Percentiles rank a stretch among this genome's conserved stretches.
Conservation (phyloP, 106 monocot genomes). For the Allium fistulosum region DNA sequence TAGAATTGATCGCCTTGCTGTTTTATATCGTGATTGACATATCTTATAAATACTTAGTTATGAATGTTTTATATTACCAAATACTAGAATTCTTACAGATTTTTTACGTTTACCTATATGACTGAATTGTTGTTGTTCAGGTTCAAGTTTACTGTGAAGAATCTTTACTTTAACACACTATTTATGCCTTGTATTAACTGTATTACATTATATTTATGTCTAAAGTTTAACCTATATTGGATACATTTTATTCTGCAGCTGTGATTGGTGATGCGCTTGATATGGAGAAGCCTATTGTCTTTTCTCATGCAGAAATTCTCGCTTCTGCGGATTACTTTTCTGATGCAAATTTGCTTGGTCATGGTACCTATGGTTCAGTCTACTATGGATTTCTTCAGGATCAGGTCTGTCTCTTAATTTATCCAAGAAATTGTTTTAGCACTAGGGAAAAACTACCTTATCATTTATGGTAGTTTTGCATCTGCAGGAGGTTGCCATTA, state of each 20-base stretch:
- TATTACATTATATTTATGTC: neutral
- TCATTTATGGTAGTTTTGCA: constrained; percentile 7
- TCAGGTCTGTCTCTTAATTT: constrained; percentile 44
- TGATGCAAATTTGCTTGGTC: constrained; percentile 90
- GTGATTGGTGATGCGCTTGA: constrained; percentile 73
- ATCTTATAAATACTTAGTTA: no score
- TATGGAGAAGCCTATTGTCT: constrained; percentile 85
- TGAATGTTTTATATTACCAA: no score
- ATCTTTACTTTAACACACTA: no score
- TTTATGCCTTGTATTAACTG: neutral
- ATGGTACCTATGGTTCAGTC: constrained; percentile 94
- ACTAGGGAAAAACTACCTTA: no score
- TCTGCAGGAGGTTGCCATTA: constrained; percentile 89
- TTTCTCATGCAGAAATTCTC: constrained; percentile 73
- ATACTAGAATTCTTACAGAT: no score
- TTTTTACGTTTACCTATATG: no score
- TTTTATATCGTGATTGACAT: no score
- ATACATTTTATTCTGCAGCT: constrained; percentile 31
- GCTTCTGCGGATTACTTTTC: constrained; percentile 71
- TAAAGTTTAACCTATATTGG: neutral
- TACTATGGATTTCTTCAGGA: constrained; percentile 91
- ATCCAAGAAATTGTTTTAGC: constrained; percentile 4
- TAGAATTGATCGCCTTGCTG: no score
- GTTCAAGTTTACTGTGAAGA: no score
- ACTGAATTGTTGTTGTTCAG: no score